Base-by-base conservation (phyloP, 805 yeast genomes). In the Lipomyces yamanashiensis region DNA sequence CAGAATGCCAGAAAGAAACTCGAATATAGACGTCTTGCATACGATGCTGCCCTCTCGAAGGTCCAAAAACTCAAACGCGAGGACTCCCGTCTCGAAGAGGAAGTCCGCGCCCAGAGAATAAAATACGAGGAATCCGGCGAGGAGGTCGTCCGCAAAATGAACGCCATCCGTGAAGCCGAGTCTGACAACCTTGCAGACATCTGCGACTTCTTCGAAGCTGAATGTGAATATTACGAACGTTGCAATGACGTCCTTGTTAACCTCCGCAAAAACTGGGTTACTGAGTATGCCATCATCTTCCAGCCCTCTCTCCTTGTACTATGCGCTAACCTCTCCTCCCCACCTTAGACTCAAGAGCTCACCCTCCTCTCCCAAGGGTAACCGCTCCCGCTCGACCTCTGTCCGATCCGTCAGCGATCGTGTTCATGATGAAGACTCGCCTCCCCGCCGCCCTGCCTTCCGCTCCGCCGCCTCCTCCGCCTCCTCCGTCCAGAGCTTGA, bases 71-170 rank as follows among this genome's bases (percentile, higher is more conserved):
- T 61, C 43, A 70, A 70, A 52, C 68, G 67, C 37, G 72, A 70
- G 54, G 72, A 70, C 61, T 39, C 69, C 34, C 62, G 72, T 9
- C 54, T 70, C 17, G 72, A 70, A 19, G 72, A 70, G 54, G 72
- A 70, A 61, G 70, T 68, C 15, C 72, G 72, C 36, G 66, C 65
- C 10, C 72, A 71, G 54, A 40, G 70, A 17, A 65, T 65, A 45
- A 70, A 70, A 54, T 70, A 66, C 56, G 70, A 70, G 51, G 72
- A 70, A 54, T 61, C 71, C 12, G 64, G 67, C 23, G 72, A 70
- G 19, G 71, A 70, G 43, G 72, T 70, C 40, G 58, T 63, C 39
- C 64, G 63, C 54, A 66, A 65, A 21, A 70, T 70, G 72, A 59
- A 64, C 50, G 55, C 64, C 36, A 61, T 68, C 45, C 65, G 68